phyloP scores from a whole-genome alignment of 2,329 filamentous ascomycete genomes.

The Penicillium thymicola region DNA sequence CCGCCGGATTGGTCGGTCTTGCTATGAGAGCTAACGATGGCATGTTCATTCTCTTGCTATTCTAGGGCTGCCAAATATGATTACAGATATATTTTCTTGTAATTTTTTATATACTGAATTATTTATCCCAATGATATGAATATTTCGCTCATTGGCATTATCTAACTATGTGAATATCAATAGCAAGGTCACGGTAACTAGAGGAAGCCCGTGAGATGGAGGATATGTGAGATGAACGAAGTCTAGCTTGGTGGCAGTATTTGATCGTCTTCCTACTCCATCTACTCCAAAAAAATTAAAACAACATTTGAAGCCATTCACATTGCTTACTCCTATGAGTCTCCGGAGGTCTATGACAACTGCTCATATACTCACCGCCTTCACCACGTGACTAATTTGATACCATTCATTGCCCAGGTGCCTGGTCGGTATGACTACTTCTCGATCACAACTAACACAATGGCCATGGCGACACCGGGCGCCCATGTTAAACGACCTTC shows the following conservation, averaged over 20 bases:
- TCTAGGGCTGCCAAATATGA: neutral
- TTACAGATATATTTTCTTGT: neutral
- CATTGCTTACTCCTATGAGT: neutral
- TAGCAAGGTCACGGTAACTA: neutral
- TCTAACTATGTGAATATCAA: neutral
- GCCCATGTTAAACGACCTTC: constrained; percentile 35
- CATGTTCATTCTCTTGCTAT: neutral
- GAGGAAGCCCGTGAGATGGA: neutral
- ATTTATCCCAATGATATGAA: neutral
- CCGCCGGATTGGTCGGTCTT: constrained; percentile 32
- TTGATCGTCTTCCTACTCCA: neutral
- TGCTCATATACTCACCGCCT: neutral
- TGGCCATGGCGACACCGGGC: constrained; percentile 32
- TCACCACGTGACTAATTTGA: neutral
- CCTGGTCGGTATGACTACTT: constrained; percentile 14
- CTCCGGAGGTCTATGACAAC: neutral
- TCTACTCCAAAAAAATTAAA: neutral
- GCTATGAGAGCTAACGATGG: constrained; percentile 5
- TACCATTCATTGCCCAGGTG: neutral
- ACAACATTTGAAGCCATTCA: neutral
- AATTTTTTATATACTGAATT: neutral
- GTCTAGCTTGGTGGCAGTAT: neutral
- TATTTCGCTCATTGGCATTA: neutral
- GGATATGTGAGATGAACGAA: neutral
- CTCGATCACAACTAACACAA: constrained; percentile 7